Evolutionary conservation across 805 yeast genomes (phyloP), one percentile per base, ranked within the genome.

Genomic region (Cyberlindnera maclurae): DNA sequence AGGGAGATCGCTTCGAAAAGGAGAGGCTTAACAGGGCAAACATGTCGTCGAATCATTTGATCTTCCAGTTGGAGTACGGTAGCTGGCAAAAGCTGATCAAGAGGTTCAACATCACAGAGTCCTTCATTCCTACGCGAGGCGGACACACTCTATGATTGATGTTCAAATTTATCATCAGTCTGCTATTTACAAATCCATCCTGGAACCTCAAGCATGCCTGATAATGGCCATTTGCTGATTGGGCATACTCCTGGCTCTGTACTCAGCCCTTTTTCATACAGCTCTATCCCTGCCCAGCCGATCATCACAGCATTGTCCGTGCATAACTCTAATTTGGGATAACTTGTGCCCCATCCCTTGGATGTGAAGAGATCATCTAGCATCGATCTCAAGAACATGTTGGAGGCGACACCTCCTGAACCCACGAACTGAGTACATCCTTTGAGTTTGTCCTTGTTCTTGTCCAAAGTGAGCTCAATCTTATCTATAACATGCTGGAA

Each of bases 291-390:
- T 0, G 97, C 95, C 79, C 94, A 86, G 1, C 96, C 98, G 37
- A 93, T 93, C 98, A 93, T 93, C 2, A 87, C 75, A 0, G 97
- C 95, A 58, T 93, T 93, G 54, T 93, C 98, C 0, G 97, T 87
- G 55, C 98, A 93, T 43, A 88, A 63, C 2, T 69, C 60, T 3
- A 78, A 64, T 15, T 75, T 77, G 0, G 97, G 96, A 50, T 78
- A 86, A 46, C 75, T 74, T 33, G 79, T 75, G 1, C 55, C 49
- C 51, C 66, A 51, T 48, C 35, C 59, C 44, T 32, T 49, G 17
- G 33, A 22, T 4, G 59, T 37, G n/a, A 77, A 58, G 4, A 67
- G 65, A 1, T 52, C 47, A 34, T 55, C 49, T 5, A 83, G 56
- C 62, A 70, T 70, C 7, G 57, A 43, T 38, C 95, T 63, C 12